Percentiles rank a stretch among this genome's conserved stretches.
These are phyloP conservation scores for Suillus placidus DNA, from an alignment of 768 basidiomycete genomes.

Conservation along the genomic window DNA sequence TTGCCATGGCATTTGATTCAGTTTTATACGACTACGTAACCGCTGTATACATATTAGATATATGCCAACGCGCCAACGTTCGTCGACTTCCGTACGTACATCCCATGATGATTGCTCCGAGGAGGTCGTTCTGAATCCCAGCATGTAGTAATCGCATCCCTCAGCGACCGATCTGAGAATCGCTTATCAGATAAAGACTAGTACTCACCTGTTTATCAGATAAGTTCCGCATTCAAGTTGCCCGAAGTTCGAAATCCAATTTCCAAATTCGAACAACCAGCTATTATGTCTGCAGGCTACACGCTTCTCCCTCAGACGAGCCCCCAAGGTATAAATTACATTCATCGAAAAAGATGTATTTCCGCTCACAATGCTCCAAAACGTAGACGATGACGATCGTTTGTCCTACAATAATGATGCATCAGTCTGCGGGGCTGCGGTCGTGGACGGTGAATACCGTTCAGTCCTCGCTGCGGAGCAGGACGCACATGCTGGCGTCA, in stretches of 20 bases:
- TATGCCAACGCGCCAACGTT: background rate
- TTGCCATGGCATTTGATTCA: background rate
- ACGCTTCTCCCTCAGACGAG: slow-evolving; percentile 16
- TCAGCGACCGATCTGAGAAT: background rate
- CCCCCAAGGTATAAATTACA: slow-evolving; percentile 18
- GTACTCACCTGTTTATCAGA: too few species aligned
- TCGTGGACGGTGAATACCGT: background rate
- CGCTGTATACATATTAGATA: too few species aligned
- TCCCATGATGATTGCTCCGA: too few species aligned
- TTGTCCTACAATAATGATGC: background rate
- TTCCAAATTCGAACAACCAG: background rate
- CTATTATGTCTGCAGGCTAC: slow-evolving; percentile 27
- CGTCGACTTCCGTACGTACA: too few species aligned
- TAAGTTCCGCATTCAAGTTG: too few species aligned
- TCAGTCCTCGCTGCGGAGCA: slow-evolving; percentile 14
- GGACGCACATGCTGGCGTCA: slow-evolving; percentile 44
- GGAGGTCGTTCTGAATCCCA: too few species aligned
- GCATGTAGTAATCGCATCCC: background rate
- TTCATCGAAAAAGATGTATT: background rate
- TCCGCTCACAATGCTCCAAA: slow-evolving; percentile 7
- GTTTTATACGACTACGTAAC: background rate
- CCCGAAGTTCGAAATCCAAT: too few species aligned
- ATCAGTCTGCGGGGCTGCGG: background rate
- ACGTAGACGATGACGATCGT: slow-evolving; percentile 12
- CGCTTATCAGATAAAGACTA: background rate